Evolutionary conservation across 148 eudicot species (phyloP).

Genomic region (Vaccinium darrowii): DNA sequence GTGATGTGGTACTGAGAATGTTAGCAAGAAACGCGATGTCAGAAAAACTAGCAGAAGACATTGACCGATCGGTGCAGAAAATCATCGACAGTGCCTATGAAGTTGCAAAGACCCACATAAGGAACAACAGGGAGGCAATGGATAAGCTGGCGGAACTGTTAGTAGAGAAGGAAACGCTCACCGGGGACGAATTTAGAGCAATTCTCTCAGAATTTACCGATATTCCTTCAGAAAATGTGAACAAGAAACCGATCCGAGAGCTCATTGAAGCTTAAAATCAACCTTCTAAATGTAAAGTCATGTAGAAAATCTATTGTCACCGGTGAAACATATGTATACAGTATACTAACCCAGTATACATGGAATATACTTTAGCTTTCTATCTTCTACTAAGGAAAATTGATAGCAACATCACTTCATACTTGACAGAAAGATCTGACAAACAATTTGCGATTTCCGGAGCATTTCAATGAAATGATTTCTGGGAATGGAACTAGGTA

Average conservation of each 20-base stretch:
- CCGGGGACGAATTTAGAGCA: conserved; percentile 73
- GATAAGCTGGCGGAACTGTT: conserved; percentile 71
- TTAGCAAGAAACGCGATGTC: conserved; percentile 83
- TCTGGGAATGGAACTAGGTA: background rate
- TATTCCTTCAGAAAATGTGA: conserved; percentile 27
- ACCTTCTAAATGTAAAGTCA: background rate
- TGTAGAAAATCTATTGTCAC: background rate
- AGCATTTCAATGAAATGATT: background rate
- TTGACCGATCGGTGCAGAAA: conserved; percentile 48
- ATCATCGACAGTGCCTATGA: conserved; percentile 63
- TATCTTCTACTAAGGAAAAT: background rate
- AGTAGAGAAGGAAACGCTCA: conserved; percentile 70
- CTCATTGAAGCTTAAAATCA: conserved; percentile 53
- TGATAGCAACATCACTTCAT: background rate
- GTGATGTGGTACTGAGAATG: conserved; percentile 75
- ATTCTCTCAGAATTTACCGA: conserved; percentile 60
- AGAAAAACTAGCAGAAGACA: conserved; percentile 82
- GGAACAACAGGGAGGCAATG: conserved; percentile 68
- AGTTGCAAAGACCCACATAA: conserved; percentile 58
- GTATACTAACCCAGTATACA: background rate
- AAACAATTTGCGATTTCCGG: background rate
- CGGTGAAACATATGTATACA: background rate
- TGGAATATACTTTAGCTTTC: background rate
- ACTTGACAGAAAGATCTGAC: background rate
- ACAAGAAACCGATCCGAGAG: conserved; percentile 40